Conservation (phyloP, 225 moss, liverwort and hornwort genomes). For the Sphagnum contortum region DNA sequence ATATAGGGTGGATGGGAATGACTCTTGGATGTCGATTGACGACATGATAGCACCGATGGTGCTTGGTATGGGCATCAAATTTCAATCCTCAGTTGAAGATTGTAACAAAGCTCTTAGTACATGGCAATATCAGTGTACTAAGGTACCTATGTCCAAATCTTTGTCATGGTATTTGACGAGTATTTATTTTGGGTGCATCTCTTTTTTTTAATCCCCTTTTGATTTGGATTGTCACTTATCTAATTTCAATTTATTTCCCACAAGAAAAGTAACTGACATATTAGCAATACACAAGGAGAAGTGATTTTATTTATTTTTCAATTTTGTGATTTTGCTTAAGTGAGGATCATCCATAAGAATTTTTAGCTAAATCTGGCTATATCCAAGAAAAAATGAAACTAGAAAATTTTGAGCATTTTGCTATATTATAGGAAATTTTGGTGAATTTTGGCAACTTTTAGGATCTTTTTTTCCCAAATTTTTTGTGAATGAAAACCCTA, state of each 20-base stretch:
- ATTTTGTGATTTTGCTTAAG: no score
- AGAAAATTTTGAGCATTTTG: not conserved
- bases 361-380: no score
- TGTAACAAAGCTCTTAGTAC: not conserved
- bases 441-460: not conserved
- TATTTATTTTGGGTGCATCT: not conserved
- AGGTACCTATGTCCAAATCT: not conserved
- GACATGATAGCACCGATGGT: not conserved
- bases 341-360: no score
- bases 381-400: no score
- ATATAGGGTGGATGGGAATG: not conserved
- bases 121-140: not conserved
- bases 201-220: not conserved
- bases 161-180: no score
- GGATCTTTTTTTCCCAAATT: not conserved
- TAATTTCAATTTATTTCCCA: no score
- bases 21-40: not conserved
- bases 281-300: no score
- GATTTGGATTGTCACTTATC: not conserved
- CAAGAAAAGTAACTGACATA: not conserved
- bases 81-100: not conserved
- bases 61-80: conserved; percentile 1
- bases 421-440: not conserved
- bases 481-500: not conserved
- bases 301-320: no score